Conservation (phyloP, 257 asterid genomes). For the Anisodus acutangulus region DNA sequence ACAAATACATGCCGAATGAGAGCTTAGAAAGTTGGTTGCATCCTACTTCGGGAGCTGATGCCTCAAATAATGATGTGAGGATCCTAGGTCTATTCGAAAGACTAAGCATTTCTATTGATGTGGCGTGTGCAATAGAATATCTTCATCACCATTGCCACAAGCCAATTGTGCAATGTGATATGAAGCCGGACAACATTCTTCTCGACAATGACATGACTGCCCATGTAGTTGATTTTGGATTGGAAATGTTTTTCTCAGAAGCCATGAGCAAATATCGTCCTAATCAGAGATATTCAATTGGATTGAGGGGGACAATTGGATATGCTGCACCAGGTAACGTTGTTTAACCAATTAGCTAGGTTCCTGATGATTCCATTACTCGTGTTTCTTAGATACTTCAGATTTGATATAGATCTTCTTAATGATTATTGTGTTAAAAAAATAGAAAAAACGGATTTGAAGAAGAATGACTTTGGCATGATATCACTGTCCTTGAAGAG, state of each 20-base stretch:
- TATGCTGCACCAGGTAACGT: slow-evolving; percentile 36
- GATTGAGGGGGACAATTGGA: slow-evolving; percentile 35
- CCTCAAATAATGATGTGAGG: slow-evolving; percentile 23
- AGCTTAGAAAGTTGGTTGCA: slow-evolving; percentile 33
- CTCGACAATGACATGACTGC: slow-evolving; percentile 32
- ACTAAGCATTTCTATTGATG: slow-evolving; percentile 31
- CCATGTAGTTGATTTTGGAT: slow-evolving; percentile 37
- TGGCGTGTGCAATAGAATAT: slow-evolving; percentile 33
- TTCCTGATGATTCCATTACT: not conserved
- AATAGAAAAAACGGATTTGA: not conserved
- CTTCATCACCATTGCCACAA: slow-evolving; percentile 31
- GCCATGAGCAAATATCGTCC: not conserved
- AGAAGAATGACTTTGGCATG: too few relatives aligned
- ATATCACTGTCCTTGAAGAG: too few relatives aligned
- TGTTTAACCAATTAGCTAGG: too few relatives aligned
- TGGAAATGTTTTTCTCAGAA: slow-evolving; percentile 17
- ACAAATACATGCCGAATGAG: slow-evolving; percentile 34
- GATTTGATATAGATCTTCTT: not conserved
- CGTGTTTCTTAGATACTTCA: not conserved
- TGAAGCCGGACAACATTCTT: slow-evolving; percentile 32
- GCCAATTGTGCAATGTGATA: slow-evolving; percentile 22
- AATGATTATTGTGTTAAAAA: not conserved
- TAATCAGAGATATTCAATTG: not conserved
- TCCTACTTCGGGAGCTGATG: not conserved
- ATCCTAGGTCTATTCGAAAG: slow-evolving; percentile 27